Conservation (phyloP, 805 yeast species). For the Metschnikowia lunata region DNA sequence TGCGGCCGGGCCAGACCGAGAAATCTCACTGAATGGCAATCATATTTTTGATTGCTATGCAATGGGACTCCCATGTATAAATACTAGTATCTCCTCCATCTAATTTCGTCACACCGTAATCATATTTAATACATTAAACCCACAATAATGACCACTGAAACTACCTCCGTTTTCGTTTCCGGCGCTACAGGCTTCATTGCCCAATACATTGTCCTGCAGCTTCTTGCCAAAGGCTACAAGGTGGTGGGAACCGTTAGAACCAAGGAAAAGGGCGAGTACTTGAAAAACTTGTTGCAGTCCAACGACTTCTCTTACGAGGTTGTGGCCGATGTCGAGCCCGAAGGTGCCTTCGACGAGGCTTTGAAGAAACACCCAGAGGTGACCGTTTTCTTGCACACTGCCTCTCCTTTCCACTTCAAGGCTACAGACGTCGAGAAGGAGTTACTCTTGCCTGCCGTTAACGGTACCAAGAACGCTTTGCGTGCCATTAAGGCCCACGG, state of each 20-base stretch:
- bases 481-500: constrained; percentile 9
- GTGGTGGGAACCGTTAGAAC: constrained; percentile 28
- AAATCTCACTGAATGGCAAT: too few relatives aligned
- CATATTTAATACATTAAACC: too few relatives aligned
- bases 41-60: too few relatives aligned
- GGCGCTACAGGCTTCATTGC: constrained; percentile 35
- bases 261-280: constrained; percentile 17
- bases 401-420: constrained; percentile 52
- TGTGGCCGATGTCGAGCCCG: constrained; percentile 44
- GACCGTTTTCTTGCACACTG: constrained; percentile 54
- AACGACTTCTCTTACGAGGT: constrained; percentile 38
- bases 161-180: constrained; percentile 20
- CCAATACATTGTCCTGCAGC: constrained; percentile 20
- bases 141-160: too few relatives aligned
- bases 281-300: constrained; percentile 24
- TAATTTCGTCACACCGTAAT: too few relatives aligned
- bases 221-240: constrained; percentile 19
- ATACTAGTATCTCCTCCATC: too few relatives aligned
- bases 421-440: constrained; percentile 44
- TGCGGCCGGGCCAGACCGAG: too few relatives aligned
- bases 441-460: constrained; percentile 50
- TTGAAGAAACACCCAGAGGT: constrained; percentile 47
- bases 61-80: too few relatives aligned
- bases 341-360: constrained; percentile 42
- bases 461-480: constrained; percentile 13